A percentile compares a stretch with the other conserved stretches of the same genome.
Conservation (phyloP, 139 green algal species). For the Trebouxia sp. region DNA sequence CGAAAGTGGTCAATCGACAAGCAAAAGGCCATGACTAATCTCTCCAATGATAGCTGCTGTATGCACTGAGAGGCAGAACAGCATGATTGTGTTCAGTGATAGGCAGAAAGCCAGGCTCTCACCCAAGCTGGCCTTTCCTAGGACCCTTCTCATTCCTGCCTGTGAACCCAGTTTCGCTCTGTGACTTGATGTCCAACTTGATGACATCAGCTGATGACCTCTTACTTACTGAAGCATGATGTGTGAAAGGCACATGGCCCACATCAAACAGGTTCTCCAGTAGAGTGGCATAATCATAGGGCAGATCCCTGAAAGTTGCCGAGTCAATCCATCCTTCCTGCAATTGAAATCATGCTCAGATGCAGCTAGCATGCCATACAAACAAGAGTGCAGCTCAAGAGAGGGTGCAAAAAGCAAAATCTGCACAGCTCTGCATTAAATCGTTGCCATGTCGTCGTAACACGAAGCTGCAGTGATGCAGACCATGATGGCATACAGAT, state of each 20-base stretch:
- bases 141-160: constrained; percentile 45
- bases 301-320: constrained; percentile 44
- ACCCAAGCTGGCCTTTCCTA: constrained; percentile 45
- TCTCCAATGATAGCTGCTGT: too few species aligned
- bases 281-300: constrained; percentile 43
- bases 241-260: constrained; percentile 61
- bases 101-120: background rate
- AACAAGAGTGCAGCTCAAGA: too few species aligned
- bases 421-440: too few species aligned
- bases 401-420: too few species aligned
- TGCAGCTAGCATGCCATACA: too few species aligned
- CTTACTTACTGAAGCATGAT: constrained; percentile 50
- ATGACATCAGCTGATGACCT: constrained; percentile 37
- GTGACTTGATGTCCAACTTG: constrained; percentile 40
- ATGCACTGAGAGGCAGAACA: too few species aligned
- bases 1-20: too few species aligned
- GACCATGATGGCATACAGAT: too few species aligned
- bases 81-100: too few species aligned
- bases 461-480: too few species aligned
- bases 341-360: background rate
- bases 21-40: too few species aligned
- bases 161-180: constrained; percentile 38
- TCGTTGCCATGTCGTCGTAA: too few species aligned
- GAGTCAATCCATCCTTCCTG: constrained; percentile 27
- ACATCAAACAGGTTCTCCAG: constrained; percentile 57